Conservation (phyloP, 192 early-diverging fungal genomes). For the Coemansia sp. region DNA sequence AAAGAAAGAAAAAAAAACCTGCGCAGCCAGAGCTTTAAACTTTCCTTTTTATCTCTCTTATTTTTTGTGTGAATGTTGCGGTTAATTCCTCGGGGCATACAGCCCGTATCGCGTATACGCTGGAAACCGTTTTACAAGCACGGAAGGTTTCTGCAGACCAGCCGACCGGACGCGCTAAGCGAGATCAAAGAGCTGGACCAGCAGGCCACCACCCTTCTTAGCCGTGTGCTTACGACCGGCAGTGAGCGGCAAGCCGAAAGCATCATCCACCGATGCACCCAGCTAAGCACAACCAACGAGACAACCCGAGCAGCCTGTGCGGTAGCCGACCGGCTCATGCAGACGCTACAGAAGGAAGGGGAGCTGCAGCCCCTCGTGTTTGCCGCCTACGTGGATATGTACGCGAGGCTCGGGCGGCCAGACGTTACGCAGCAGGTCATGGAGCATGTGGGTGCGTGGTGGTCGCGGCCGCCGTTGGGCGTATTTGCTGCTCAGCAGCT, state of each 20-base stretch:
- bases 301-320: constrained; percentile 2
- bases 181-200: constrained; percentile 3
- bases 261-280: constrained; percentile 4
- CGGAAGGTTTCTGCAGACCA: no score
- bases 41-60: constrained; percentile 1
- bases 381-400: constrained; percentile 29
- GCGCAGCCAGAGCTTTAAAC: neutral
- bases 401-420: constrained; percentile 37
- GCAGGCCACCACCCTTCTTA: neutral
- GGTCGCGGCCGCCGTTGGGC: constrained; percentile 18
- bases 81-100: no score
- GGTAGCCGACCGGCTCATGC: constrained; percentile 26
- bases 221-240: neutral
- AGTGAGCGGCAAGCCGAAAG: constrained; percentile 3
- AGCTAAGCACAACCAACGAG: neutral
- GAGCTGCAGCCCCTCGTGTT: neutral
- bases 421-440: constrained; percentile 37
- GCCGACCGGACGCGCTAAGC: no score
- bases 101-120: no score
- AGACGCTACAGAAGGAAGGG: neutral
- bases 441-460: constrained; percentile 6
- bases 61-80: neutral
- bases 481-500: constrained; percentile 26
- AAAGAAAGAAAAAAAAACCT: neutral
- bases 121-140: no score